phyloP scores from a whole-genome alignment of 441 rosid genomes.

The Breynia disticha region DNA sequence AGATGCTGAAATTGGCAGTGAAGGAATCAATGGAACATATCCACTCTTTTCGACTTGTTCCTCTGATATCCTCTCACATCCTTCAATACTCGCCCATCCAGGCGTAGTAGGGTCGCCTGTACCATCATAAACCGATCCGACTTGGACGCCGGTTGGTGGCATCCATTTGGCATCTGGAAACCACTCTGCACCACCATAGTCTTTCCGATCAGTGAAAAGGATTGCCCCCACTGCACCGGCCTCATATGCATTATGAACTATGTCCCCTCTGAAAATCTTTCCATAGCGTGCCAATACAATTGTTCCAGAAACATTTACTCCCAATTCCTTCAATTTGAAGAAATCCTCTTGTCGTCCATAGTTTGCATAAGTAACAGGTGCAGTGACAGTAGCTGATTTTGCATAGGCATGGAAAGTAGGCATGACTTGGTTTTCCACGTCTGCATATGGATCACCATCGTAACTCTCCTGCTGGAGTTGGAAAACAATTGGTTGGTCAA shows the following conservation, averaged over 20 bases:
- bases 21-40: constrained; percentile 55
- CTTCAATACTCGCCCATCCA: constrained; percentile 68
- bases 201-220: constrained; percentile 60
- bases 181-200: constrained; percentile 54
- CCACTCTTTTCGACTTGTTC: constrained; percentile 58
- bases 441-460: constrained; percentile 47
- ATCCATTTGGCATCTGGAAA: constrained; percentile 61
- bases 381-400: constrained; percentile 51
- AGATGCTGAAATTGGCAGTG: constrained; percentile 57
- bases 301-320: constrained; percentile 38
- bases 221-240: constrained; percentile 63
- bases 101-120: constrained; percentile 78
- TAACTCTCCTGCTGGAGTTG: constrained; percentile 40
- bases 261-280: constrained; percentile 65
- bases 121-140: constrained; percentile 57
- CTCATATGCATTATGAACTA: constrained; percentile 46
- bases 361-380: constrained; percentile 58
- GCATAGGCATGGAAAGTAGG: constrained; percentile 75
- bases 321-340: constrained; percentile 33
- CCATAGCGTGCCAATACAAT: constrained; percentile 63
- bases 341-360: constrained; percentile 69
- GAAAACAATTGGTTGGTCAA: constrained; percentile 24
- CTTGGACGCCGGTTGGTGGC: constrained; percentile 87
- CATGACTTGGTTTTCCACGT: constrained; percentile 38
- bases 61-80: constrained; percentile 67